Evolutionary conservation across 306 rosid genomes (phyloP).

Genomic region (Gillenia trifoliata): DNA sequence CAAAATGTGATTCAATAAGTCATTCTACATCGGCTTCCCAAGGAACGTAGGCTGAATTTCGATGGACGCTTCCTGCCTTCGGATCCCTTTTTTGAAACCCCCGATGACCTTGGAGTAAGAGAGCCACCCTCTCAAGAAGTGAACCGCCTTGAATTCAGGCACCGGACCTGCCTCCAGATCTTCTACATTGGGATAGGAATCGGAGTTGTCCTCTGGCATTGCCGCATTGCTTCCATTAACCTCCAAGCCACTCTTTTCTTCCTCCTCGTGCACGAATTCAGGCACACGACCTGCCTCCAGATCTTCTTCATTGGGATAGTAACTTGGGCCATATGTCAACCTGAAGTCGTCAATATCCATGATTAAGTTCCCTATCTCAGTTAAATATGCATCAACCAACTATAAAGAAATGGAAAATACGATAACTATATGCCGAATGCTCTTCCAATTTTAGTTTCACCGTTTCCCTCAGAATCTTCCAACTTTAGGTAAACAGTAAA

Average conservation of each 20-base stretch:
- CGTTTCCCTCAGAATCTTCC: not conserved
- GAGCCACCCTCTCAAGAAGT: conserved; percentile 28
- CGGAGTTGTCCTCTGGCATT: conserved; percentile 6
- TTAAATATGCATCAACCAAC: not conserved
- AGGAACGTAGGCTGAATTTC: conserved; percentile 6
- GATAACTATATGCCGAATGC: not conserved
- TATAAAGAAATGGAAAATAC: not conserved
- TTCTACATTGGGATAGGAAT: not conserved
- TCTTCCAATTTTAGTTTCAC: not conserved
- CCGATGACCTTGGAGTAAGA: conserved; percentile 24
- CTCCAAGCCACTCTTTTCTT: conserved; percentile 1
- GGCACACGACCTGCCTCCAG: too few species aligned
- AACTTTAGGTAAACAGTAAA: not conserved
- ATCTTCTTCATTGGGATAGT: too few species aligned
- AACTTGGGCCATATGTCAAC: conserved; percentile 17
- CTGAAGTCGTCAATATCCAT: conserved; percentile 11
- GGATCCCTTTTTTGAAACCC: conserved; percentile 18
- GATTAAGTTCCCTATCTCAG: not conserved
- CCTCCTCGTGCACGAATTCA: not conserved
- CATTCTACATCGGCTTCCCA: not conserved
- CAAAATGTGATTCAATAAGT: not conserved
- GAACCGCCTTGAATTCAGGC: conserved; percentile 23
- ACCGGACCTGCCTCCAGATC: conserved; percentile 14
- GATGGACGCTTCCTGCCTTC: conserved; percentile 16
- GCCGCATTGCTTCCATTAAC: not conserved